Evolutionary conservation across 2,329 filamentous ascomycete species (phyloP), one percentile per base, ranked within the genome.

Genomic region (Lasiodiplodia citricola): DNA sequence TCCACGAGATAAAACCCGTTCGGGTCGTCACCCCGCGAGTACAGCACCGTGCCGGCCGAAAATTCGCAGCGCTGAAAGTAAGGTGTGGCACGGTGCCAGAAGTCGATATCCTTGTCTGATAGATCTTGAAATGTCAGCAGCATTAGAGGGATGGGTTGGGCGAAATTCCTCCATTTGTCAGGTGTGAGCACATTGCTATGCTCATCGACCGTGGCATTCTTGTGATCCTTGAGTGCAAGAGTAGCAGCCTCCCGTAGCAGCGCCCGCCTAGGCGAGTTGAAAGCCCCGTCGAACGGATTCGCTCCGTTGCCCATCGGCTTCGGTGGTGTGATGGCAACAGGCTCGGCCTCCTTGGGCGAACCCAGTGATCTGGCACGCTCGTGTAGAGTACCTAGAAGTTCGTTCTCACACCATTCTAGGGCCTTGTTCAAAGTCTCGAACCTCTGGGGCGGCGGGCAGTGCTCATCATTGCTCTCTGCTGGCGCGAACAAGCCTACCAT

Each of bases 111-210:
- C 78, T 92, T 90, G 65, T 89, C 84, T 64, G 92, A 96, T 14
- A 97, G 84, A 55, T 93, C 92, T 76, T 96, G 91, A 82, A 99
- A 98, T n/a, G 96, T 93, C 78, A 97, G 95, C 28, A 99, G 86
- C 79, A 99, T 93, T 57, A 99, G 88, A 1, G 93, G 92, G 8
- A 98, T 87, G 0, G 96, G 96, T 77, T 97, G 94, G 72, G 92
- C 92, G 79, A 97, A 96, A 73, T 90, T 89, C 74, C 91, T 90
- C 92, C 94, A 98, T 75, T 90, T 91, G 1, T 87, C 85, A 23
- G 87, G 83, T 5, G 86, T 83, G 62, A 86, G 81, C 11, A 87
- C 81, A 62, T 70, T 65, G 7, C 75, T 72, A 66, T 71, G 68
- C 51, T 68, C 66, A 31, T 66, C 69, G 57, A 71, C 52, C 16